A percentile compares a stretch with the other conserved stretches of the same genome.
Evolutionary conservation across 2,329 filamentous ascomycete genomes (phyloP).

Genomic region (Triangularia verruculosa): DNA sequence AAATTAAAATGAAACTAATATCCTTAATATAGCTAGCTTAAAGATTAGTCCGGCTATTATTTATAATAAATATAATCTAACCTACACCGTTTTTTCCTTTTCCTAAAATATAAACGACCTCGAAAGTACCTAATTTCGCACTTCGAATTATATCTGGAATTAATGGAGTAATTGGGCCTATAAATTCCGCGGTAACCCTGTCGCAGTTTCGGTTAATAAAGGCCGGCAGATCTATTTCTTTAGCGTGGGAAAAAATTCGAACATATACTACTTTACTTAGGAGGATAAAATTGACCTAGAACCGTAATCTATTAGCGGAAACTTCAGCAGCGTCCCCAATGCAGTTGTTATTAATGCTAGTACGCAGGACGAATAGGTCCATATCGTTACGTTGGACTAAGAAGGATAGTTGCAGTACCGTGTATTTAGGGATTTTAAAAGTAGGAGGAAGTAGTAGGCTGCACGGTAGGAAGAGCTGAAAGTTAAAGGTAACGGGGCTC

Average conservation of each 20-base stretch:
- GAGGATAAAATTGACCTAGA: neutral
- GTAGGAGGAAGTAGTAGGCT: neutral
- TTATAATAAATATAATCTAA: neutral
- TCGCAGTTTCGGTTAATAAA: neutral
- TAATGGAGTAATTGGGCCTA: neutral
- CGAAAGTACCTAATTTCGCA: neutral
- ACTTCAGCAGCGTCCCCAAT: conserved; percentile 10
- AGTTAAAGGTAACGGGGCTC: neutral
- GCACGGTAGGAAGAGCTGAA: conserved; percentile 7
- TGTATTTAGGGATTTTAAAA: neutral
- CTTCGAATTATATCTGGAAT: neutral
- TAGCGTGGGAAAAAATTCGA: neutral
- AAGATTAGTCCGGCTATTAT: neutral
- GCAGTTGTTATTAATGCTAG: neutral
- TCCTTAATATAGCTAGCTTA: neutral
- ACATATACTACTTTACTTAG: conserved; percentile 8
- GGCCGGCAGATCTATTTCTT: conserved; percentile 5
- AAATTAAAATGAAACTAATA: neutral
- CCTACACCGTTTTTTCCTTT: conserved; percentile 1
- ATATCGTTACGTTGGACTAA: conserved; percentile 1
- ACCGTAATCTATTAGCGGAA: neutral
- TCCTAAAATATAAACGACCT: neutral
- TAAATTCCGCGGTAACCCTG: conserved; percentile 5
- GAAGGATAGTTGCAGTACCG: conserved; percentile 1
- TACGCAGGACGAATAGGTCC: neutral